phyloP scores from a whole-genome alignment of 2,329 filamentous ascomycete genomes.

The Ampelomyces quisqualis region DNA sequence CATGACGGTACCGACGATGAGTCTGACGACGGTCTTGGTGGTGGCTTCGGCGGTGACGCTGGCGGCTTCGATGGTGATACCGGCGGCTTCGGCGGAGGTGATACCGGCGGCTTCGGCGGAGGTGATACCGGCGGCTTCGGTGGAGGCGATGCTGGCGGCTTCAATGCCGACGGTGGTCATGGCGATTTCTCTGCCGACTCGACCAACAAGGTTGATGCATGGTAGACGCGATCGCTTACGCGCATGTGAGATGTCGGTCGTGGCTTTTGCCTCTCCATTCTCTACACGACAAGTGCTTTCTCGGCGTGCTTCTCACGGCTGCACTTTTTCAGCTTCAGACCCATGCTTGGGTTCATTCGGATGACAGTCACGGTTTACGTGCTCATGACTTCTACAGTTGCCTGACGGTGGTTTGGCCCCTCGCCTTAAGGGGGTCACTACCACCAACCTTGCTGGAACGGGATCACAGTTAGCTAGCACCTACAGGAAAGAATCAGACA shows the following conservation, averaged over 20 bases:
- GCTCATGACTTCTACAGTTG: constrained; percentile 4
- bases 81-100: constrained; percentile 11
- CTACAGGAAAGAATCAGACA: too few relatives aligned
- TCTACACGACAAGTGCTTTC: not conserved
- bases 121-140: constrained; percentile 10
- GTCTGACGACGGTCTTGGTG: constrained; percentile 26
- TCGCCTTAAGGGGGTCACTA: constrained; percentile 9
- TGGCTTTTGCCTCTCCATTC: not conserved
- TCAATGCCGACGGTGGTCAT: constrained; percentile 1
- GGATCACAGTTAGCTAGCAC: too few relatives aligned
- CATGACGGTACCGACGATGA: constrained; percentile 53
- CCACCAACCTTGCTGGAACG: too few relatives aligned
- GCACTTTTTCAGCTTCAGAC: constrained; percentile 3
- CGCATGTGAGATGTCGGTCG: too few relatives aligned
- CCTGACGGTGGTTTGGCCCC: constrained; percentile 17
- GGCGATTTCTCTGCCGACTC: constrained; percentile 6
- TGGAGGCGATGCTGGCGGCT: constrained; percentile 13
- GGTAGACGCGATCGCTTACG: constrained; percentile 20
- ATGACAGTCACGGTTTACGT: constrained; percentile 2
- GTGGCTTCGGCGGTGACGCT: constrained; percentile 11
- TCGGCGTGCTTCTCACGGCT: not conserved
- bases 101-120: constrained; percentile 15
- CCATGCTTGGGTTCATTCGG: not conserved
- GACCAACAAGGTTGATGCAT: constrained; percentile 28
- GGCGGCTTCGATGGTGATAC: constrained; percentile 14